A percentile compares a stretch with the other conserved stretches of the same genome.
phyloP scores from a whole-genome alignment of 352 stramenopile species.

The Pythium sukuiense region DNA sequence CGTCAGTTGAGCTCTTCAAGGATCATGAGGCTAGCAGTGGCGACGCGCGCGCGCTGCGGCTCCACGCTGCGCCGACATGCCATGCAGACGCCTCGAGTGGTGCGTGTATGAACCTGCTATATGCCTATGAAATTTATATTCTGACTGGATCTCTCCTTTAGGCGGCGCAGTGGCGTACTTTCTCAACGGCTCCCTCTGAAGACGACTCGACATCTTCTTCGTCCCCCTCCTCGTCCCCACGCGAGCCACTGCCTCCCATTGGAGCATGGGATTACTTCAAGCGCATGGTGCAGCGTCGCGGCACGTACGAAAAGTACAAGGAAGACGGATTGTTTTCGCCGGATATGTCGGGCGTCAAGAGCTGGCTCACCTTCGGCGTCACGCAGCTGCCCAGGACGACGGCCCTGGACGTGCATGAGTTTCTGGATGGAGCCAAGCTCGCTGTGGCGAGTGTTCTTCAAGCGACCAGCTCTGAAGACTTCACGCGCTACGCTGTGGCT shows the following conservation, averaged over 20 bases:
- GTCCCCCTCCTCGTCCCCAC: neutral
- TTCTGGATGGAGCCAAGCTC: conserved; percentile 18
- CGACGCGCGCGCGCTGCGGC: neutral
- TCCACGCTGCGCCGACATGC: neutral
- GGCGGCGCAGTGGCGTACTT: neutral
- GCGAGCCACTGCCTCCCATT: conserved; percentile 10
- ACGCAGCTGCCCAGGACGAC: conserved; percentile 11
- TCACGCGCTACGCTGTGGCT: conserved; percentile 10
- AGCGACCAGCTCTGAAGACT: conserved; percentile 19
- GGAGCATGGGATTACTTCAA: conserved; percentile 15
- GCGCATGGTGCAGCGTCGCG: conserved; percentile 14
- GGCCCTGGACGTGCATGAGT: conserved; percentile 16
- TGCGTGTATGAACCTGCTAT: no score
- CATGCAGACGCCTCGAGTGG: neutral
- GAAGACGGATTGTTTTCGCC: conserved; percentile 12
- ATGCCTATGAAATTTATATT: no score
- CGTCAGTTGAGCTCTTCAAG: no score
- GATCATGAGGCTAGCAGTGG: neutral
- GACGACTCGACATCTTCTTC: neutral
- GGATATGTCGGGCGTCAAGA: conserved; percentile 6
- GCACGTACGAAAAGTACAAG: conserved; percentile 1
- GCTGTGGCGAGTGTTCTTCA: conserved; percentile 18
- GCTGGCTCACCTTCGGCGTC: conserved; percentile 17
- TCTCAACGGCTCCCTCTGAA: neutral
- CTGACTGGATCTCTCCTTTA: neutral